Conservation (phyloP, 352 stramenopile genomes). For the Phytophthora nicotianae region DNA sequence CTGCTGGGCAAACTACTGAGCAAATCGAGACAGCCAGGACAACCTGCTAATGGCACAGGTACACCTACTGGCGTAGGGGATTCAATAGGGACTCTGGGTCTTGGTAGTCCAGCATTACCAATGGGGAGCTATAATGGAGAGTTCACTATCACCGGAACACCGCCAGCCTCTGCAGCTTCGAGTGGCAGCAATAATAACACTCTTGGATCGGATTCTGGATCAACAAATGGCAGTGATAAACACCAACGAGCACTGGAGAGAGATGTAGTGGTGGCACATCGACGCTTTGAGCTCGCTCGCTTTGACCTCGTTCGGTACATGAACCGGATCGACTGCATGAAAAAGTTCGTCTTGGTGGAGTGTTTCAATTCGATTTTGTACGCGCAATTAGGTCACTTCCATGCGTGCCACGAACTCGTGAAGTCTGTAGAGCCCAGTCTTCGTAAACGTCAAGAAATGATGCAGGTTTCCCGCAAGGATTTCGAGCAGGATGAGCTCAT, state of each 20-base stretch:
- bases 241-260: conserved; percentile 63
- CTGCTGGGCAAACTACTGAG: conserved; percentile 80
- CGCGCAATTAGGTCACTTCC: conserved; percentile 79
- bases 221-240: conserved; percentile 34
- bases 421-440: conserved; percentile 78
- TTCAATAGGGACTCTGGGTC: conserved; percentile 20
- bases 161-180: conserved; percentile 19
- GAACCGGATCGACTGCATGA: conserved; percentile 83
- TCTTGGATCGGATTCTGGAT: conserved; percentile 16
- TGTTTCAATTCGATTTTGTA: conserved; percentile 87
- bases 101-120: conserved; percentile 33
- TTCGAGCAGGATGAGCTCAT: conserved; percentile 80
- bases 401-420: conserved; percentile 80
- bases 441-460: conserved; percentile 67
- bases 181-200: conserved; percentile 29
- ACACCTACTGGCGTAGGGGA: conserved; percentile 34
- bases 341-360: conserved; percentile 86
- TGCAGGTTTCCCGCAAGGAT: conserved; percentile 67
- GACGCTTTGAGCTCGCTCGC: conserved; percentile 80
- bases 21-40: conserved; percentile 55
- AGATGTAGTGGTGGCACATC: conserved; percentile 63
- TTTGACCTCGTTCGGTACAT: conserved; percentile 88
- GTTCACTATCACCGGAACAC: conserved; percentile 19
- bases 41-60: conserved; percentile 21
- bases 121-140: conserved; percentile 22